These are phyloP conservation scores for Eucalyptus marginata DNA, from an alignment of 345 rosid species.

Conservation along the genomic window DNA sequence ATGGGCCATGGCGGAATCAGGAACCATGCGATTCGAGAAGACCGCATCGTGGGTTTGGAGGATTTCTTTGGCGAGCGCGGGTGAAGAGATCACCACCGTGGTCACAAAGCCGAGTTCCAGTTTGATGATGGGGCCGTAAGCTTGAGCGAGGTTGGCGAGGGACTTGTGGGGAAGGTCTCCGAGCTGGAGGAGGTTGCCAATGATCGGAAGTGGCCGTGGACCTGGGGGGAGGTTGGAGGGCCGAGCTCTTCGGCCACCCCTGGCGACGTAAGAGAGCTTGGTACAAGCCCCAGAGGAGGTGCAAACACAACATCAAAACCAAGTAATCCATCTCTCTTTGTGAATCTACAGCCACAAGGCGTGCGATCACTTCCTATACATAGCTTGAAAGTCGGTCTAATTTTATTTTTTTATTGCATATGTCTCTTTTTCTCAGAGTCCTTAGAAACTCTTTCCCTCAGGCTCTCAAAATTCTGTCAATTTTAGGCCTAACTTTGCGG, in stretches of 20 bases:
- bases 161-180: slow-evolving; percentile 15
- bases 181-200: neutral
- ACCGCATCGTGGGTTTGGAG: slow-evolving; percentile 20
- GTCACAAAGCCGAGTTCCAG: slow-evolving; percentile 18
- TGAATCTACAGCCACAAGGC: neutral
- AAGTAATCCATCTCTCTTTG: neutral
- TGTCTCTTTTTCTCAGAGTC: no score
- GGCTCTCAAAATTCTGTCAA: no score
- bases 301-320: neutral
- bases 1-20: slow-evolving; percentile 2
- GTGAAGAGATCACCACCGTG: slow-evolving; percentile 20
- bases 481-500: no score
- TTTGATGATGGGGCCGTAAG: slow-evolving; percentile 21
- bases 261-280: neutral
- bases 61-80: slow-evolving; percentile 22
- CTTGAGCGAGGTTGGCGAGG: slow-evolving; percentile 13
- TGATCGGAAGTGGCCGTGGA: neutral
- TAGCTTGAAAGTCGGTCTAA: no score
- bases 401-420: no score
- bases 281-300: neutral
- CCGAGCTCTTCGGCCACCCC: neutral
- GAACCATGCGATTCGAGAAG: slow-evolving; percentile 6
- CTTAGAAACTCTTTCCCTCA: no score
- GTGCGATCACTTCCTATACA: neutral
- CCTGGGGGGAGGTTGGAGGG: neutral